Percentiles rank a stretch among this genome's conserved stretches.
Conservation (phyloP, 495 filamentous ascomycete genomes). For the Glarea lozoyensis region DNA sequence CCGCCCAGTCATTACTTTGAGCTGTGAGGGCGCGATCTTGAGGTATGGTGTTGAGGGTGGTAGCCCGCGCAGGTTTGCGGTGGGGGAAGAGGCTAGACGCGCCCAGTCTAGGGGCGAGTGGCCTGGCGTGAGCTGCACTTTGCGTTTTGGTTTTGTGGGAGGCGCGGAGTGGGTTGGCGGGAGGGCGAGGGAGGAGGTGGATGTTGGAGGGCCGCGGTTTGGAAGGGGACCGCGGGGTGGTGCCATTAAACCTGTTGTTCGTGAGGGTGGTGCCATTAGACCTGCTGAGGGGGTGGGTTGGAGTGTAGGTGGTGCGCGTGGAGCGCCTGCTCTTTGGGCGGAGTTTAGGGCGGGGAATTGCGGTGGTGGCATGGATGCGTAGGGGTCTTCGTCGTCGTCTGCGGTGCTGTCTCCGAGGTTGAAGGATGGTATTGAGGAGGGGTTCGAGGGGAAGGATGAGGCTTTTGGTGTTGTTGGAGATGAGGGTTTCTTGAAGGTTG, state of each 20-base stretch:
- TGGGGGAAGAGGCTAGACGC: conserved; percentile 54
- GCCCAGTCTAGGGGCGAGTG: conserved; percentile 97
- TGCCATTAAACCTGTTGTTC: conserved; percentile 6
- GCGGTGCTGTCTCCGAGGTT: not conserved
- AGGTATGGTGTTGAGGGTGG: conserved; percentile 33
- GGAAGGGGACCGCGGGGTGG: conserved; percentile 23
- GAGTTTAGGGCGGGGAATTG: conserved; percentile 34
- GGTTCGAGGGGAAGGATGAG: not conserved
- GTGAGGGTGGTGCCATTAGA: conserved; percentile 13
- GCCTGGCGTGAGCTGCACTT: conserved; percentile 73
- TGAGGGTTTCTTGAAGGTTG: conserved; percentile 12
- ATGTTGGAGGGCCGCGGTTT: conserved; percentile 20
- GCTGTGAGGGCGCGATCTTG: conserved; percentile 67
- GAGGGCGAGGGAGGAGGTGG: conserved; percentile 26
- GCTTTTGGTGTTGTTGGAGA: conserved; percentile 8
- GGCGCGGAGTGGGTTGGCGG: conserved; percentile 37
- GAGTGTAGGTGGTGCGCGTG: conserved; percentile 11
- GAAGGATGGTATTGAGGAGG: conserved; percentile 9
- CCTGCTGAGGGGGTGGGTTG: conserved; percentile 9
- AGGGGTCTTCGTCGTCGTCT: conserved; percentile 1
- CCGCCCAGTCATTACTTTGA: conserved; percentile 66
- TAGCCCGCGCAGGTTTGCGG: conserved; percentile 56
- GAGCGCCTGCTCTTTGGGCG: conserved; percentile 21
- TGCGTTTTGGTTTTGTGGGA: conserved; percentile 35
- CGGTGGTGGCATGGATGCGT: conserved; percentile 10